Percentiles rank a stretch among this genome's conserved stretches.
These are phyloP conservation scores for Bassia scoparia DNA, from an alignment of 148 eudicot species.

Conservation along the genomic window DNA sequence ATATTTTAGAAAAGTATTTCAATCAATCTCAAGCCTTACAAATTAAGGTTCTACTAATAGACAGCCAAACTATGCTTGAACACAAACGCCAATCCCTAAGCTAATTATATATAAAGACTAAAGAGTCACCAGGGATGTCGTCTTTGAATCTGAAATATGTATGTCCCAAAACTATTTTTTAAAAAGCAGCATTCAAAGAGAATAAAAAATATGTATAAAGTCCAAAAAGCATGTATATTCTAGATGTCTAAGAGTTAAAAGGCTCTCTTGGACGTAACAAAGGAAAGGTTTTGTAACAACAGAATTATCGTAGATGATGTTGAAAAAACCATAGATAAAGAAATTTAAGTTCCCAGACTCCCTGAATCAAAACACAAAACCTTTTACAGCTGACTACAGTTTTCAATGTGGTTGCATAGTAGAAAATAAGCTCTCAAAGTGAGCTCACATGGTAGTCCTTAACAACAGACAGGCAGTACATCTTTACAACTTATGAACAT, in stretches of 20 bases:
- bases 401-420: background rate
- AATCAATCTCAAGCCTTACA: background rate
- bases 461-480: background rate
- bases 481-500: background rate
- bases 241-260: background rate
- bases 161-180: no score
- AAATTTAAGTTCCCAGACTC: background rate
- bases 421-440: background rate
- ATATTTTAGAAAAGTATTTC: constrained; percentile 17
- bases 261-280: background rate
- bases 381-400: background rate
- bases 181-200: background rate
- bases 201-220: background rate
- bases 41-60: background rate
- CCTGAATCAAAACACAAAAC: background rate
- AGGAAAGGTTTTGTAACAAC: background rate
- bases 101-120: background rate
- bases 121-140: background rate
- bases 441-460: background rate
- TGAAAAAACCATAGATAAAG: background rate
- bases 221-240: background rate
- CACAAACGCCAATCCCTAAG: background rate
- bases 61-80: background rate
- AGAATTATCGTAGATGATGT: background rate
- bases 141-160: no score